Percentiles rank a stretch among this genome's conserved stretches.
Evolutionary conservation across 805 yeast genomes (phyloP).

Genomic region (Candida lessepsii): DNA sequence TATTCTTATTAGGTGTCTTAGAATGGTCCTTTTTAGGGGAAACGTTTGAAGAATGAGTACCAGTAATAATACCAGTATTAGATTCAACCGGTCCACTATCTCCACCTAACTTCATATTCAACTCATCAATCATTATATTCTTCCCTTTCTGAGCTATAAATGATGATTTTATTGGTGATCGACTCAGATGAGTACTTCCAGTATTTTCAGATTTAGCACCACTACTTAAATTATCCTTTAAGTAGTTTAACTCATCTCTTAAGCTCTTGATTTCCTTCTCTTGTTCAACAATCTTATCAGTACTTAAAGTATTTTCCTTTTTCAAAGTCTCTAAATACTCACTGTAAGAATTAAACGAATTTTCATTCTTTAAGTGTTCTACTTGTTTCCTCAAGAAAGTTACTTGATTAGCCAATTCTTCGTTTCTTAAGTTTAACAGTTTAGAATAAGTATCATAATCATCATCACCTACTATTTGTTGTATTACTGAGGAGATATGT

Average conservation of each 20-base stretch:
- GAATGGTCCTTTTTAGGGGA: background rate
- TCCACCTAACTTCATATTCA: conserved; percentile 13
- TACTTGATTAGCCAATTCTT: conserved; percentile 20
- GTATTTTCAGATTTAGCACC: background rate
- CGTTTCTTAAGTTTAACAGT: conserved; percentile 32
- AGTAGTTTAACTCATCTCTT: conserved; percentile 22
- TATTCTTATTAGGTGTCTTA: background rate
- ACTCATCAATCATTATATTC: conserved; percentile 17
- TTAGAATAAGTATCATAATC: conserved; percentile 21
- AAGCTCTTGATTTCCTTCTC: conserved; percentile 25
- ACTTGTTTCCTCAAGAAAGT: conserved; percentile 19
- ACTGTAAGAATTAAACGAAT: conserved; percentile 21
- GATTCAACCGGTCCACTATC: background rate
- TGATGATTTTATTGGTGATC: conserved; percentile 16
- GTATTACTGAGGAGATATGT: conserved; percentile 31
- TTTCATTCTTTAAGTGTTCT: conserved; percentile 20
- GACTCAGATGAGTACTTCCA: conserved; percentile 9
- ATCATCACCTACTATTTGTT: conserved; percentile 20
- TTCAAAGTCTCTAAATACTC: conserved; percentile 24
- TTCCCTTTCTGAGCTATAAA: conserved; percentile 10
- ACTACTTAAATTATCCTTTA: conserved; percentile 15
- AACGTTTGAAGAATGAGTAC: background rate
- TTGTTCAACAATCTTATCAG: conserved; percentile 23
- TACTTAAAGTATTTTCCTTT: conserved; percentile 20
- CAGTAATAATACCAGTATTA: background rate